phyloP scores from a whole-genome alignment of 106 monocot species.

The Narthecium ossifragum region DNA sequence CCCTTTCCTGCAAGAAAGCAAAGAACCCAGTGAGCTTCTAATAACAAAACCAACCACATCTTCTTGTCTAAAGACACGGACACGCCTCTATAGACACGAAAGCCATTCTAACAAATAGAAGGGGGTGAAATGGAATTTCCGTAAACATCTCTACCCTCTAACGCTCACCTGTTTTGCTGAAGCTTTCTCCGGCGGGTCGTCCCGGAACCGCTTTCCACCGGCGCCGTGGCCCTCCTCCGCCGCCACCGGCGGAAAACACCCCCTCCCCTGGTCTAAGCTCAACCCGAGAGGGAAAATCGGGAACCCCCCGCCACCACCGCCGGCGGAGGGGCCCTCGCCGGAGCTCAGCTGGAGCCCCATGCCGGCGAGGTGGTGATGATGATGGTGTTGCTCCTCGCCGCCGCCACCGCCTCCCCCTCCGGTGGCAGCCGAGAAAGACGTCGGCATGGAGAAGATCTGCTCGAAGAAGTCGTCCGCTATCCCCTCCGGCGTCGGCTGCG shows the following conservation, averaged over 20 bases:
- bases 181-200: slow-evolving; percentile 26
- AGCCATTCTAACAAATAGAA: neutral
- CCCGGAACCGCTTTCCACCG: slow-evolving; percentile 45
- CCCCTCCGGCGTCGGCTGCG: slow-evolving; percentile 40
- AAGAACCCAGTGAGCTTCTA: neutral
- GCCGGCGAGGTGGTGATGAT: slow-evolving; percentile 8
- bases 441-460: slow-evolving; percentile 69
- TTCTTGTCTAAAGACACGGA: no score
- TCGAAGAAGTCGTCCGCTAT: slow-evolving; percentile 92
- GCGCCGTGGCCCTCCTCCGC: slow-evolving; percentile 20
- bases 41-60: no score
- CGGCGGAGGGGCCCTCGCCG: slow-evolving; percentile 10
- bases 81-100: neutral
- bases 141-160: neutral
- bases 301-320: slow-evolving; percentile 15
- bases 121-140: neutral
- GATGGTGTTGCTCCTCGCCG: slow-evolving; percentile 23
- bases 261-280: slow-evolving; percentile 52
- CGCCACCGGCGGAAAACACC: slow-evolving; percentile 1
- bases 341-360: slow-evolving; percentile 29
- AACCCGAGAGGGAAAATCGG: slow-evolving; percentile 64
- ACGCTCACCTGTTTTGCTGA: slow-evolving; percentile 7
- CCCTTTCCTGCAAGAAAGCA: slow-evolving; percentile 47
- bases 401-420: slow-evolving; percentile 1
- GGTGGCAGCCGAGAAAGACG: slow-evolving; percentile 14